Percentiles rank a stretch among this genome's conserved stretches.
phyloP scores from a whole-genome alignment of 2,329 filamentous ascomycete genomes.

The Calycina marina region DNA sequence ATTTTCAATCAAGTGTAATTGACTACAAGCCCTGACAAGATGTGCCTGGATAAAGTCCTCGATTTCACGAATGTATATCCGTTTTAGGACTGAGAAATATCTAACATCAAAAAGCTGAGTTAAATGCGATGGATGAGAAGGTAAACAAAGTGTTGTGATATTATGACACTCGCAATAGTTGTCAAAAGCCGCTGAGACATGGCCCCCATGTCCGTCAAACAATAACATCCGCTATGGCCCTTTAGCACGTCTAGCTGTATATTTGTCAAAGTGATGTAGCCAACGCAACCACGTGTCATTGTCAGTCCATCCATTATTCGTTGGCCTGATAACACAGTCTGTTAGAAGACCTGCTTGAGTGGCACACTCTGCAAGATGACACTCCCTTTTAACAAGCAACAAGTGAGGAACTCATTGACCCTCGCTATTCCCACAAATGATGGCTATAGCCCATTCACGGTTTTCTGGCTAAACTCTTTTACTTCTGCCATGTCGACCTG shows the following conservation, averaged over 20 bases:
- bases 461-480: constrained; percentile 10
- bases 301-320: background rate
- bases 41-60: constrained; percentile 1
- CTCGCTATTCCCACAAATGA: background rate
- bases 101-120: background rate
- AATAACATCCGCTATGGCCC: background rate
- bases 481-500: constrained; percentile 5
- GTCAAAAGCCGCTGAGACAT: background rate
- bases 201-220: background rate
- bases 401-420: background rate
- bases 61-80: background rate
- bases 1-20: too few species aligned
- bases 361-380: background rate
- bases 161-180: constrained; percentile 1
- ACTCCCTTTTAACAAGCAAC: background rate
- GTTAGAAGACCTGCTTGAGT: background rate
- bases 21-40: background rate
- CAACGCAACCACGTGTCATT: background rate
- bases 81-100: background rate
- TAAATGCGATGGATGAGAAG: background rate
- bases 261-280: background rate
- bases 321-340: background rate
- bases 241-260: background rate
- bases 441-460: constrained; percentile 4
- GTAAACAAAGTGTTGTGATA: constrained; percentile 1